phyloP scores from a whole-genome alignment of 208 protist genomes.

The Herpetomonas samuelpessoai region DNA sequence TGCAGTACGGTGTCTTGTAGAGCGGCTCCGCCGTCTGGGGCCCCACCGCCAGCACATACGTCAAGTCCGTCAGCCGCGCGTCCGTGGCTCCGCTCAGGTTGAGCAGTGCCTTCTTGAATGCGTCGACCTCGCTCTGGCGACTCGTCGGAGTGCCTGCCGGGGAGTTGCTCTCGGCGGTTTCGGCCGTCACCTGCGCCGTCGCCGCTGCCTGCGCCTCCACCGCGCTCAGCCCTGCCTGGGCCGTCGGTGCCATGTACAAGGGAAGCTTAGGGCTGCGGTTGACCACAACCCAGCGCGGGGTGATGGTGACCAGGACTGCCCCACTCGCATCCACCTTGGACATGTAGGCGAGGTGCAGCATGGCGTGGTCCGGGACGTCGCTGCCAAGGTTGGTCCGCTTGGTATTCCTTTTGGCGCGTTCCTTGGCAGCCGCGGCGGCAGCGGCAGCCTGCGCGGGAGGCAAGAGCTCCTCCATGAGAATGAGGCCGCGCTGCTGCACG shows the following conservation, averaged over 20 bases:
- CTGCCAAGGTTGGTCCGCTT: background rate
- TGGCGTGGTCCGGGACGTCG: slow-evolving; percentile 1
- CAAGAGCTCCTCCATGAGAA: slow-evolving; percentile 44
- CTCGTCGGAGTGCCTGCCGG: slow-evolving; percentile 1
- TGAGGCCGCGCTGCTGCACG: slow-evolving; percentile 70
- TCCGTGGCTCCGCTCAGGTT: slow-evolving; percentile 16
- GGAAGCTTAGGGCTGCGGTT: slow-evolving; percentile 59
- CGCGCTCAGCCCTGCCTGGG: slow-evolving; percentile 33
- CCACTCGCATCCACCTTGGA: slow-evolving; percentile 55
- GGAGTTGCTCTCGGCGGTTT: slow-evolving; percentile 12
- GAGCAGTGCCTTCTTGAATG: slow-evolving; percentile 23
- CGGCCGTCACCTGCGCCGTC: slow-evolving; percentile 20
- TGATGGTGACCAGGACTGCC: slow-evolving; percentile 63
- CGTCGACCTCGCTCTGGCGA: slow-evolving; percentile 24
- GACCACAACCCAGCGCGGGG: slow-evolving; percentile 81
- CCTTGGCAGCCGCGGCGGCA: slow-evolving; percentile 3
- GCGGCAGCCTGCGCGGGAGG: background rate
- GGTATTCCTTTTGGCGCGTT: slow-evolving; percentile 3
- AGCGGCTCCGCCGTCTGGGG: slow-evolving; percentile 53
- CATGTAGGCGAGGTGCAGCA: slow-evolving; percentile 73
- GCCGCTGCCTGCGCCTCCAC: slow-evolving; percentile 29
- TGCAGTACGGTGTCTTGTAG: slow-evolving; percentile 41
- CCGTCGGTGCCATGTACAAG: slow-evolving; percentile 55
- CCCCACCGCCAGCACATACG: slow-evolving; percentile 23
- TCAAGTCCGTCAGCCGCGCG: slow-evolving; percentile 20